phyloP scores from a whole-genome alignment of 2,329 filamentous ascomycete genomes.

The Macrophomina tecta region DNA sequence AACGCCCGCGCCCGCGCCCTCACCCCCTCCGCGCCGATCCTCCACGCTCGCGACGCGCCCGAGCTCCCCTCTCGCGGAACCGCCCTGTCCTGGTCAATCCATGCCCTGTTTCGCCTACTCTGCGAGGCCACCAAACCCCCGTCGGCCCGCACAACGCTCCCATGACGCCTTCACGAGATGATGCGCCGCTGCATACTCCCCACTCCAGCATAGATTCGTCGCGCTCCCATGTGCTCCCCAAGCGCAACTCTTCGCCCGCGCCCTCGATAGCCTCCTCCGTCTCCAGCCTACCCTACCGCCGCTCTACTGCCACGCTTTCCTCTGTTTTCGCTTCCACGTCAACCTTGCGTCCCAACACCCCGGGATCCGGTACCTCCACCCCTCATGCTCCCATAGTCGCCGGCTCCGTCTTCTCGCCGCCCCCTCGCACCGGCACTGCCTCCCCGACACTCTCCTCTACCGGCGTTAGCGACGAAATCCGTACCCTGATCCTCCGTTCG shows the following conservation, averaged over 20 bases:
- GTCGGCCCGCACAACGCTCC: conserved; percentile 33
- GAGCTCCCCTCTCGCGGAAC: conserved; percentile 8
- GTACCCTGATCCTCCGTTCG: conserved; percentile 75
- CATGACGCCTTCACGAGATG: conserved; percentile 50
- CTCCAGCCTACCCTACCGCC: conserved; percentile 59
- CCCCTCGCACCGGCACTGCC: conserved; percentile 43
- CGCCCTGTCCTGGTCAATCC: conserved; percentile 23
- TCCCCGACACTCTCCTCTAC: conserved; percentile 42
- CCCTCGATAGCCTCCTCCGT: conserved; percentile 58
- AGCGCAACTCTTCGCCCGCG: conserved; percentile 62
- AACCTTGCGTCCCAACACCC: conserved; percentile 48
- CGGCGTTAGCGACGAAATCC: conserved; percentile 59
- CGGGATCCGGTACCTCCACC: conserved; percentile 52
- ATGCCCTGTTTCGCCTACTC: conserved; percentile 26
- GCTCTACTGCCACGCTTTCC: conserved; percentile 59
- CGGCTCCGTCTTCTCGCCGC: conserved; percentile 54
- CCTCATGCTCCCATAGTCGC: conserved; percentile 44
- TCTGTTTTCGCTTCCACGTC: conserved; percentile 60
- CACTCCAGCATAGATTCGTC: conserved; percentile 64
- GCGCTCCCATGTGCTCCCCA: conserved; percentile 62
- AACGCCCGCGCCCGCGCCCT: neutral
- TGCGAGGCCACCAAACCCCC: conserved; percentile 21
- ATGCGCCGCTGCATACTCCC: conserved; percentile 42
- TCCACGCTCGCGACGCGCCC: conserved; percentile 22
- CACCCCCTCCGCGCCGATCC: conserved; percentile 14